These are phyloP conservation scores for Rheum nobile DNA, from an alignment of 148 eudicot species.

Conservation along the genomic window DNA sequence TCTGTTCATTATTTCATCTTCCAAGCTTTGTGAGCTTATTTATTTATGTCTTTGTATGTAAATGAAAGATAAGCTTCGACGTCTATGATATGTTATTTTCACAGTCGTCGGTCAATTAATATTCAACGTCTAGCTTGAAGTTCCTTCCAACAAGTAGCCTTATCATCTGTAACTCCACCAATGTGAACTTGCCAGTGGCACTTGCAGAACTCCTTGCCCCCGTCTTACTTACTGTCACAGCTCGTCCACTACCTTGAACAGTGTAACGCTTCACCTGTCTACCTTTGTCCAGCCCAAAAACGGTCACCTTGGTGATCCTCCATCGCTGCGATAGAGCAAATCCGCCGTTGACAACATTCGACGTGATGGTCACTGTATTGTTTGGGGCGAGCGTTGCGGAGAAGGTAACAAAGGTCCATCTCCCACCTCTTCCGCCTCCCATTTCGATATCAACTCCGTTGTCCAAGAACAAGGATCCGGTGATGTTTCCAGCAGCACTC, in stretches of 20 bases:
- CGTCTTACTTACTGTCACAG: neutral
- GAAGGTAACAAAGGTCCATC: constrained; percentile 51
- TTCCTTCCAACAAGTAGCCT: constrained; percentile 33
- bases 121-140: constrained; percentile 24
- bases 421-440: constrained; percentile 26
- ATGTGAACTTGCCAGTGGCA: constrained; percentile 19
- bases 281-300: constrained; percentile 36
- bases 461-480: constrained; percentile 62
- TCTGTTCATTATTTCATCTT: neutral
- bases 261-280: neutral
- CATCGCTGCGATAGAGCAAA: constrained; percentile 44
- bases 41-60: neutral
- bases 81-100: neutral
- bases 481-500: constrained; percentile 20
- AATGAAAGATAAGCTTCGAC: neutral
- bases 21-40: neutral
- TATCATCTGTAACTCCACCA: constrained; percentile 29
- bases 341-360: constrained; percentile 42
- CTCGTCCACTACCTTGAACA: constrained; percentile 2
- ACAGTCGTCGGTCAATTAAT: neutral
- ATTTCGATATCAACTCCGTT: constrained; percentile 46
- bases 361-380: constrained; percentile 19
- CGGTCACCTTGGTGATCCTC: constrained; percentile 45
- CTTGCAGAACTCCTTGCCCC: constrained; percentile 4
- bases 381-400: constrained; percentile 11